Base-by-base conservation (phyloP, 2,329 filamentous ascomycete species). In the Ophiocordyceps unilateralis region DNA sequence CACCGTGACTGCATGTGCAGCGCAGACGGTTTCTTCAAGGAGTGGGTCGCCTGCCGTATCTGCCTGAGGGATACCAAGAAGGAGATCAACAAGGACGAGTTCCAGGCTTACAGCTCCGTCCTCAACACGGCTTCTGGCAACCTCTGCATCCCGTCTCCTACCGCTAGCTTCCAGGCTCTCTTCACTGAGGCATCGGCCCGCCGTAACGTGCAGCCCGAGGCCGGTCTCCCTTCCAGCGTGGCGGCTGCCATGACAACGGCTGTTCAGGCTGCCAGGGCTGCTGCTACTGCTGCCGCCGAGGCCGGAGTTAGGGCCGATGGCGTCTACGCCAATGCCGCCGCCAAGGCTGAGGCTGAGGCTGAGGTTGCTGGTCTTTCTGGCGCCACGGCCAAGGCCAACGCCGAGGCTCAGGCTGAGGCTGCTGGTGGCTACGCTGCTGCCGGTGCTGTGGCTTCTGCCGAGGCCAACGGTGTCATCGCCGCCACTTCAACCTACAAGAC, bases 21-120 rank as follows among this genome's bases (percentile, higher is more conserved):
- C 30, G 39, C 10, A 10, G 61, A 65, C 32, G 59, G 55, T 44
- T 67, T 58, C 55, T 69, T 69, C 52, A 32, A 47, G 23, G 61
- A 66, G 45, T 67, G 64, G 63, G 43, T 54, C 10, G 60, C 56
- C 41, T 69, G 65, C 51, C 59, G 64, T 26, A 46, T 56, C 26
- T 69, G 65, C 48, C 54, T 66, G 14, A 54, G 53, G 37, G 58
- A 61, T 43, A 50, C 54, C 21, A n/a, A 7, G n/a, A 12, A 14
- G 48, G 47, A 11, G 59, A 57, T 32, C 30, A 2, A 10, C 46
- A 65, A 58, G 51, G 45, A 53, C 15, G 45, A 47, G 17, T 57
- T 68, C 39, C 48, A 67, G 30, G 47, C 54, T 1, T 51, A 50
- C 34, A 63, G 58, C 24, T 58, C 55, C 19, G 44, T 52, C 21